Evolutionary conservation across 2,329 filamentous ascomycete genomes (phyloP).

Genomic region (Fusarium sp.): DNA sequence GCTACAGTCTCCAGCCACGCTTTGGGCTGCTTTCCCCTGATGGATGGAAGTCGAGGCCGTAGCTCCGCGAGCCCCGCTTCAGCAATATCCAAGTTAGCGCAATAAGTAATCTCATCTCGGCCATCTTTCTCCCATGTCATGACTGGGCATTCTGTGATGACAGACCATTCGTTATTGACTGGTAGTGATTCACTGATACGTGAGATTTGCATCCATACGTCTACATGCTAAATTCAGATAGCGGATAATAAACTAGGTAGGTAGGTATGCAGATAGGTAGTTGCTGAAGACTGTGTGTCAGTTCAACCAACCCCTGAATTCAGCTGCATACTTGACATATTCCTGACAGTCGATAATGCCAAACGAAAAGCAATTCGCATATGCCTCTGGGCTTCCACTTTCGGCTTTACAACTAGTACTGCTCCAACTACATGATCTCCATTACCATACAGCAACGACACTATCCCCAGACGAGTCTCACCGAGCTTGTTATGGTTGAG

Average conservation of each 20-base stretch:
- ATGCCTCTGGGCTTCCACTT: background rate
- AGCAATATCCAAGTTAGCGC: slow-evolving; percentile 43
- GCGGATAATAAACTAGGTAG: too few species aligned
- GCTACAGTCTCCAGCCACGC: slow-evolving; percentile 44
- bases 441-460: background rate
- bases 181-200: background rate
- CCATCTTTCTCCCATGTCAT: background rate
- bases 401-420: background rate
- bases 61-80: slow-evolving; percentile 43
- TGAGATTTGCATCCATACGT: background rate
- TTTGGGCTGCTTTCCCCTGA: slow-evolving; percentile 44
- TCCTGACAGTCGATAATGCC: background rate
- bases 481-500: slow-evolving; percentile 43
- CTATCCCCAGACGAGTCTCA: slow-evolving; percentile 43
- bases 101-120: slow-evolving; percentile 33
- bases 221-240: background rate
- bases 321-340: background rate
- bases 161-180: background rate
- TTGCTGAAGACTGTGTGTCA: background rate
- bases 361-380: background rate
- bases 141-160: background rate
- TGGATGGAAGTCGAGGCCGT: slow-evolving; percentile 13
- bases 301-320: background rate
- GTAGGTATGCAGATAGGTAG: background rate
- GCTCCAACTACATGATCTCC: background rate